A percentile compares a stretch with the other conserved stretches of the same genome.
These are phyloP conservation scores for Ambrosia trifida DNA, from an alignment of 129 eudicot species.

Conservation along the genomic window DNA sequence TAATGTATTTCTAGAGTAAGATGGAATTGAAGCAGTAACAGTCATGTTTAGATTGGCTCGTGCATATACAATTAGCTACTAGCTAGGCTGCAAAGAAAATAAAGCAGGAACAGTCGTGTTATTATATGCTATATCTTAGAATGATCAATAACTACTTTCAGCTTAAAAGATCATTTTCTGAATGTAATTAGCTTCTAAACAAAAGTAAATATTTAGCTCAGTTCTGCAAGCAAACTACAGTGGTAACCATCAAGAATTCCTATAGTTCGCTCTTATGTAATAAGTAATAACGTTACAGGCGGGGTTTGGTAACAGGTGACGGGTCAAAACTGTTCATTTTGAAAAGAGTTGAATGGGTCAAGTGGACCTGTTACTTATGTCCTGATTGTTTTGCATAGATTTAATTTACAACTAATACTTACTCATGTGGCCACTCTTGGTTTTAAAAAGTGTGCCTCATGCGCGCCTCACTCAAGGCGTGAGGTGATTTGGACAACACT, in stretches of 20 bases:
- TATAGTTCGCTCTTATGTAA: background rate
- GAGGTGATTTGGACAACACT: no score
- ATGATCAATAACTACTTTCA: background rate
- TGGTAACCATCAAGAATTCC: background rate
- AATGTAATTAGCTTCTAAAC: background rate
- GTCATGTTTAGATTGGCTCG: background rate
- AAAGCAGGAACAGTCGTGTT: background rate
- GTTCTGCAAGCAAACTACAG: constrained; percentile 1
- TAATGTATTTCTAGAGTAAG: background rate
- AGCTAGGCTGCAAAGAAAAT: constrained; percentile 4
- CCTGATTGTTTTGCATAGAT: background rate
- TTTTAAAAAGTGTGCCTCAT: no score
- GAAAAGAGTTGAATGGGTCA: background rate
- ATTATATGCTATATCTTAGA: background rate
- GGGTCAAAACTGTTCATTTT: background rate
- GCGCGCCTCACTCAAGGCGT: no score
- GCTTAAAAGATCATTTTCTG: background rate
- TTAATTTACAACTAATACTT: background rate
- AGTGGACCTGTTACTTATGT: background rate
- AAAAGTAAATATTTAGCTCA: background rate
- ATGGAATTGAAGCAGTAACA: no score
- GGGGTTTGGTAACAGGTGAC: no score
- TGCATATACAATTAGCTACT: background rate
- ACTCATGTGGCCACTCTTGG: background rate
- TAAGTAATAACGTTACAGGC: background rate